Evolutionary conservation across 148 eudicot genomes (phyloP).

Genomic region (Tetragonia tetragonoides): DNA sequence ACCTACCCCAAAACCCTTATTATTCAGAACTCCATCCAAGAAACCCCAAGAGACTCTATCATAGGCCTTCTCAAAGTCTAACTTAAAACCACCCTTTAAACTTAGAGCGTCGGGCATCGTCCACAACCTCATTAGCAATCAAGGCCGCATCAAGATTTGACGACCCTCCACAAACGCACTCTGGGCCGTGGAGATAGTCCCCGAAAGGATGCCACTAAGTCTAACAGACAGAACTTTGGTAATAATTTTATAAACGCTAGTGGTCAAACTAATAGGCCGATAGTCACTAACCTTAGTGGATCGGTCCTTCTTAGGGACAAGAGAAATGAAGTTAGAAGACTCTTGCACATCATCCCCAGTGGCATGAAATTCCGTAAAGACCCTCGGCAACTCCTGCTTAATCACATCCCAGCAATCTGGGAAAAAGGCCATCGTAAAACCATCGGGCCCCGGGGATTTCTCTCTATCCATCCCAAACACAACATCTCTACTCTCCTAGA

Average conservation of each 20-base stretch:
- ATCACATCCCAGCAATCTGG: neutral
- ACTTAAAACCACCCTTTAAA: neutral
- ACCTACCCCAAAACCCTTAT: no score
- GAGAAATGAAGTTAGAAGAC: neutral
- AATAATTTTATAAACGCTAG: neutral
- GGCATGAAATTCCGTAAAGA: neutral
- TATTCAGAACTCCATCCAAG: no score
- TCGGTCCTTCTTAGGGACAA: neutral
- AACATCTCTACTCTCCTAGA: neutral
- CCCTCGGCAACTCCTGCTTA: neutral
- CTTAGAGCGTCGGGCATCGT: neutral
- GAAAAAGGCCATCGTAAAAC: neutral
- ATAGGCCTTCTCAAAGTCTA: neutral
- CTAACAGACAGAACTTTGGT: neutral
- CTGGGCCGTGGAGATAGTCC: neutral
- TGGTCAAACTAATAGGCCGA: neutral
- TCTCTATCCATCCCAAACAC: neutral
- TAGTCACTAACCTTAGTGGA: neutral
- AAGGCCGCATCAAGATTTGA: neutral
- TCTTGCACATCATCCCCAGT: neutral
- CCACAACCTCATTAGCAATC: neutral
- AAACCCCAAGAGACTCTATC: no score
- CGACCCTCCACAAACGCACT: neutral
- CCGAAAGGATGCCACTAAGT: neutral
- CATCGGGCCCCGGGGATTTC: neutral